phyloP scores from a whole-genome alignment of 768 basidiomycete species.

The Boletellus sp. region DNA sequence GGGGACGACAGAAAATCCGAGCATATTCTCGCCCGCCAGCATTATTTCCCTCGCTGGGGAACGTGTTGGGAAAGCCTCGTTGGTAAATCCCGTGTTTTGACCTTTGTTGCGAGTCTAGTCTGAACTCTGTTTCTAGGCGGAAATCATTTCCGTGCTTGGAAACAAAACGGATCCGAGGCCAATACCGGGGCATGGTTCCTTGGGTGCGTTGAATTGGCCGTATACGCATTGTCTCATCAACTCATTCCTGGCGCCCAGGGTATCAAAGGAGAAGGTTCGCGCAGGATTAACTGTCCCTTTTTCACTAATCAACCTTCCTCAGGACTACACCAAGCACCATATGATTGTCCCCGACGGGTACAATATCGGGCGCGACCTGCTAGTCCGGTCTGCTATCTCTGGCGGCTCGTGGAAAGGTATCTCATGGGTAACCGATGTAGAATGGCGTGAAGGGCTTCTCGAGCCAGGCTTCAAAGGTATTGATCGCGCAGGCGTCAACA shows the following conservation, averaged over 20 bases:
- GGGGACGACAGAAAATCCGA: constrained; percentile 69
- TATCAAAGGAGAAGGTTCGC: constrained; percentile 65
- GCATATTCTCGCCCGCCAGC: constrained; percentile 70
- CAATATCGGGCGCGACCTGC: constrained; percentile 75
- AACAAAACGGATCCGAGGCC: constrained; percentile 73
- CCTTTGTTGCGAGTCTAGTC: neutral
- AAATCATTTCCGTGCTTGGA: constrained; percentile 87
- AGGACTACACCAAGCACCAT: constrained; percentile 63
- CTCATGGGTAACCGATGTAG: constrained; percentile 75
- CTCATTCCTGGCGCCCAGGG: constrained; percentile 38
- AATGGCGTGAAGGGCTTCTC: constrained; percentile 70
- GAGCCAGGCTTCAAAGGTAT: constrained; percentile 65
- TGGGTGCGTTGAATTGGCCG: constrained; percentile 44
- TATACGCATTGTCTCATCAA: neutral
- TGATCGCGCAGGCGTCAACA: constrained; percentile 2
- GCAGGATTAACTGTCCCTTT: neutral
- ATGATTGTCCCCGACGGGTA: constrained; percentile 77
- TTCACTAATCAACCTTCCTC: constrained; percentile 3
- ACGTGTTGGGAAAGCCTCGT: constrained; percentile 87
- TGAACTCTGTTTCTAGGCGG: constrained; percentile 48
- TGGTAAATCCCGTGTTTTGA: constrained; percentile 33
- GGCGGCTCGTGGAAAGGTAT: constrained; percentile 60
- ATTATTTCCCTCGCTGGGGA: constrained; percentile 75
- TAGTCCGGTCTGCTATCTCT: constrained; percentile 62
- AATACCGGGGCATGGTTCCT: constrained; percentile 83